Conservation (phyloP, 1,284 basidiomycete genomes). For the Cerrena zonata region DNA sequence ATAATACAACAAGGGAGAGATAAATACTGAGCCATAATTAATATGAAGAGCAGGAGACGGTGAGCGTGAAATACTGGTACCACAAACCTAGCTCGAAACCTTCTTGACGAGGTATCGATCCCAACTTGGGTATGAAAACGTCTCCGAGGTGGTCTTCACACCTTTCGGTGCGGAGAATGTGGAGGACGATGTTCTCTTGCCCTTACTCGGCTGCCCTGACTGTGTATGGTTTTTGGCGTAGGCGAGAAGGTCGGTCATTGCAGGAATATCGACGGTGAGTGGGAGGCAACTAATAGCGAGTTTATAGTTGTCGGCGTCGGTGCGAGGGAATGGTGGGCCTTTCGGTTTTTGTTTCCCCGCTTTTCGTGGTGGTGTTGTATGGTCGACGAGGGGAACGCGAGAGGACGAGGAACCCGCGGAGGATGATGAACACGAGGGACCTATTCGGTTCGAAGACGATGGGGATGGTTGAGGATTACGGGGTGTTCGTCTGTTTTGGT, state of each 20-base stretch:
- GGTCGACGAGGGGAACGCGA: constrained; percentile 19
- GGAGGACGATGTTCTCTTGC: not conserved
- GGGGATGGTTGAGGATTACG: constrained; percentile 8
- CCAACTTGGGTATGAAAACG: constrained; percentile 54
- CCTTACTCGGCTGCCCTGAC: not conserved
- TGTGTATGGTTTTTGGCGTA: not conserved
- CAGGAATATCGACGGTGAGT: constrained; percentile 36
- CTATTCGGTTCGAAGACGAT: constrained; percentile 16
- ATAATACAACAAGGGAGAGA: too few relatives aligned
- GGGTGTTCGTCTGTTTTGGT: too few relatives aligned
- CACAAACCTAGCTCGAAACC: too few relatives aligned
- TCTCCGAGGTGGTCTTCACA: constrained; percentile 39
- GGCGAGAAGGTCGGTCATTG: constrained; percentile 14
- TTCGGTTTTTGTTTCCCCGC: constrained; percentile 26
- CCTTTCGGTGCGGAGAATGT: constrained; percentile 16
- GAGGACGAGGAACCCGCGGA: constrained; percentile 12
- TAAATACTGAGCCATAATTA: too few relatives aligned
- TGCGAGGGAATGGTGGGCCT: constrained; percentile 45
- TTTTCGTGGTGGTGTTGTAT: not conserved
- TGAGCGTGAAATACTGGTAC: too few relatives aligned
- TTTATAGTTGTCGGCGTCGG: constrained; percentile 42
- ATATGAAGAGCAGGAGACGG: too few relatives aligned
- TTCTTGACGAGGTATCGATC: constrained; percentile 52
- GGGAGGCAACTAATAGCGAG: constrained; percentile 47
- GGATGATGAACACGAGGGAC: constrained; percentile 16